Evolutionary conservation across 2,329 filamentous ascomycete genomes (phyloP), one percentile per base, ranked within the genome.

Genomic region (Colletotrichum sp.): DNA sequence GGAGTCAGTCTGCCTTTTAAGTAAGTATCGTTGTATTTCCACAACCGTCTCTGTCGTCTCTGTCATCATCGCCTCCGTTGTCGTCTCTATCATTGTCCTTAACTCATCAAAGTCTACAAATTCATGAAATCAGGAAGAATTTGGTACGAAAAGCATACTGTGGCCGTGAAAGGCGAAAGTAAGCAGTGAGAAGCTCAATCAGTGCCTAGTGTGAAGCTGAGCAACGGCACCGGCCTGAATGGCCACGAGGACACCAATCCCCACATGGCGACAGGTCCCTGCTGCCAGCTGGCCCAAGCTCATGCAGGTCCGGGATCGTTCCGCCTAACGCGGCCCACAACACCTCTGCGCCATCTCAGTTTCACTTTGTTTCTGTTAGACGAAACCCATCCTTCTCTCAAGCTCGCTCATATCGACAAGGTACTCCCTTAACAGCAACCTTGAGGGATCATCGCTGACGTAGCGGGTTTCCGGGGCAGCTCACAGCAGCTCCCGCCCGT

Each of bases 391-490:
- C 1, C 2, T 15, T 4, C 5, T 1, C 1, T 1, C 1, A 3
- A 0, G 6, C 6, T 6, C 1, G 0, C 28, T 18, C n/a, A 4
- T 7, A 32, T 9, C 9, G 8, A n/a, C 9, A 6, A 9, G 21
- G 73, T 76, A 48, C 0, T 6, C 3, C 10, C 2, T 4, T 73
- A 76, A 76, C 74, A 58, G 5, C 12, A 30, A 76, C 70, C 74
- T 32, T 74, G 74, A 74, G 57, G 21, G 70, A 52, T 68, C 36
- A 58, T 65, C 74, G 58, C 74, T 76, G 74, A 73, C 70, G 70
- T 76, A 74, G 48, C 70, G 28, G 63, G 73, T 68, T 72, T 75
- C 57, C 16, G 26, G 70, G 70, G 64, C 55, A 68, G 21, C 64
- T 66, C n/a, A 21, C 43, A 48, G 65, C 60, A 63, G 52, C 67